These are phyloP conservation scores for Paracamarosporium sp. DNA, from an alignment of 2,329 filamentous ascomycete species.

Conservation along the genomic window DNA sequence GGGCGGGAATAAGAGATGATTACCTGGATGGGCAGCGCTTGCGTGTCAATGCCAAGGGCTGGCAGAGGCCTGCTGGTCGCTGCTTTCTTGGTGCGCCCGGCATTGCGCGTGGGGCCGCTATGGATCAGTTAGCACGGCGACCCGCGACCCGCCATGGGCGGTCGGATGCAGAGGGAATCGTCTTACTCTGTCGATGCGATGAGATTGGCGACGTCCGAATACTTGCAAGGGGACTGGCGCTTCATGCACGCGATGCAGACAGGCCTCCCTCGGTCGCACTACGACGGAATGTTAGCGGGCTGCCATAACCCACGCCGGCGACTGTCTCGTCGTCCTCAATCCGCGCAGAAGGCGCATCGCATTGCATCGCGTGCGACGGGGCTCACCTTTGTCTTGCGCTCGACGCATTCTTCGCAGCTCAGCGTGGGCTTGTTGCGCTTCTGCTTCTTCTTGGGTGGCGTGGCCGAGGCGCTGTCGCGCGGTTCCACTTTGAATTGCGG, in stretches of 20 bases:
- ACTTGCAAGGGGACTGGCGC: constrained; percentile 76
- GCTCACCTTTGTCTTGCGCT: constrained; percentile 79
- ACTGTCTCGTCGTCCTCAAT: neutral
- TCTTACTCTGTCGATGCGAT: constrained; percentile 69
- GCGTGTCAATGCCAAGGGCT: constrained; percentile 28
- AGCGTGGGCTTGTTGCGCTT: constrained; percentile 85
- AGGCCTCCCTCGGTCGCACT: constrained; percentile 79
- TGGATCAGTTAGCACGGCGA: constrained; percentile 26
- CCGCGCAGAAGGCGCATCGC: neutral
- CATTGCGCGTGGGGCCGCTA: constrained; percentile 35
- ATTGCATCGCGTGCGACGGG: neutral
- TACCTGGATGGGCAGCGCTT: constrained; percentile 37
- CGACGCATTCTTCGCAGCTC: constrained; percentile 80
- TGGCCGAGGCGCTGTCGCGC: constrained; percentile 13
- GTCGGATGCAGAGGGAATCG: neutral
- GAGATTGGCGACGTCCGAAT: constrained; percentile 77
- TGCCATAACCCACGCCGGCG: neutral
- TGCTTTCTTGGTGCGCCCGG: constrained; percentile 35
- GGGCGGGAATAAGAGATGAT: constrained; percentile 16
- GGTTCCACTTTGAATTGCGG: constrained; percentile 12
- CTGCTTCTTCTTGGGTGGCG: constrained; percentile 71
- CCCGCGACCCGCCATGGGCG: neutral
- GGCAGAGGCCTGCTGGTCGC: constrained; percentile 31
- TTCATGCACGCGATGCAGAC: constrained; percentile 68
- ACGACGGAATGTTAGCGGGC: constrained; percentile 17